Conservation (phyloP, 495 filamentous ascomycete species). For the Daldinia vernicosa region DNA sequence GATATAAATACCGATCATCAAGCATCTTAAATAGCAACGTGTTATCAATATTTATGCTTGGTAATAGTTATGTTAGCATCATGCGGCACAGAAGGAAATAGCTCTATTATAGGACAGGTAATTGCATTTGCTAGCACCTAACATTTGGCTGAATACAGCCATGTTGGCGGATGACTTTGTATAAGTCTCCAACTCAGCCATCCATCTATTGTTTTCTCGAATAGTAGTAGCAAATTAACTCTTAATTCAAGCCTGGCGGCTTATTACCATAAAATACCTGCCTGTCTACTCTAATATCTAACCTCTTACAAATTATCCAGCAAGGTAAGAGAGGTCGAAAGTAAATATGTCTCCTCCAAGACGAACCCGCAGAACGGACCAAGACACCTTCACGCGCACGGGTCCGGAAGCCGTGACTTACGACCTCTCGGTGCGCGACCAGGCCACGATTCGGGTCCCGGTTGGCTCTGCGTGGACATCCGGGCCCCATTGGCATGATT, state of each 20-base stretch:
- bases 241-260: neutral
- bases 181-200: too few species aligned
- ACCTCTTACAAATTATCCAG: neutral
- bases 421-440: conserved; percentile 39
- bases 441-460: conserved; percentile 45
- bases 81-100: neutral
- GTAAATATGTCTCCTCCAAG: conserved; percentile 1
- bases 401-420: conserved; percentile 47
- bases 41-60: neutral
- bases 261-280: neutral
- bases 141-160: neutral
- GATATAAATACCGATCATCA: neutral
- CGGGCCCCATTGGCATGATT: conserved; percentile 49
- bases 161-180: neutral
- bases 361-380: conserved; percentile 9
- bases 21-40: neutral
- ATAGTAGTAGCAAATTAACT: neutral
- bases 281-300: neutral
- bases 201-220: neutral
- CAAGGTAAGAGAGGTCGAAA: too few species aligned
- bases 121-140: neutral
- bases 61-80: neutral
- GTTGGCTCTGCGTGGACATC: conserved; percentile 45
- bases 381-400: conserved; percentile 39
- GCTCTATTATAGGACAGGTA: neutral